Percentiles rank a stretch among this genome's conserved stretches.
These are phyloP conservation scores for Solanum chiquidenum DNA, from an alignment of 257 asterid species.

Conservation along the genomic window DNA sequence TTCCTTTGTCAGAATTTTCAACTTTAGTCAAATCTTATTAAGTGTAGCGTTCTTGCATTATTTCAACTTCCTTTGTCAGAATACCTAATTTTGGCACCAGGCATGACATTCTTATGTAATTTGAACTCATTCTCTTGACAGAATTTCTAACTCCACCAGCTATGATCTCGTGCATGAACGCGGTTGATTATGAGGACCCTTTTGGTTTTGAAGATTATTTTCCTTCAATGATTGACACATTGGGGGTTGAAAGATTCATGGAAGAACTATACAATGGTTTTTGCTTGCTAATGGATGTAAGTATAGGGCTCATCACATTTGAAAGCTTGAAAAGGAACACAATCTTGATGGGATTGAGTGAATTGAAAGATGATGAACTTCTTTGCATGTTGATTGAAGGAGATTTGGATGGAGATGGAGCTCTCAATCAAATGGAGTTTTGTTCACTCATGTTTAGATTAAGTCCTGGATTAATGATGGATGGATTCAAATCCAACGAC, in stretches of 20 bases:
- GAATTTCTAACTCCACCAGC: background rate
- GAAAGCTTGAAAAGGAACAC: slow-evolving; percentile 33
- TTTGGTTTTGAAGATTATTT: slow-evolving; percentile 19
- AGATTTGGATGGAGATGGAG: slow-evolving; percentile 34
- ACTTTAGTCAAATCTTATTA: background rate
- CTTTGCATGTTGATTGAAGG: slow-evolving; percentile 28
- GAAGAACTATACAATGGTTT: slow-evolving; percentile 23
- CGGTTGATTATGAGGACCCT: slow-evolving; percentile 3
- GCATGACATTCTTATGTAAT: background rate
- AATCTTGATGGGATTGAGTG: slow-evolving; percentile 14
- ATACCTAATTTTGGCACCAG: background rate
- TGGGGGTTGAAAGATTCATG: slow-evolving; percentile 19
- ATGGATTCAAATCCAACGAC: background rate
- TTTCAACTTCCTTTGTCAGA: background rate
- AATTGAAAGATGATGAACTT: slow-evolving; percentile 21
- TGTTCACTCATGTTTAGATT: slow-evolving; percentile 26
- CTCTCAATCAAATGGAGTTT: slow-evolving; percentile 31
- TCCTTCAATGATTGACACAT: slow-evolving; percentile 20
- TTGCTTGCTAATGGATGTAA: slow-evolving; percentile 20
- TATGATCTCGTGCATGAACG: background rate
- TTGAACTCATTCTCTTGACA: background rate
- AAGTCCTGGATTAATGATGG: slow-evolving; percentile 12
- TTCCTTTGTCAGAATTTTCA: background rate
- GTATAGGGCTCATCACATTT: slow-evolving; percentile 19
- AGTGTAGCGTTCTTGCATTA: background rate